Base-by-base conservation (phyloP, 345 rosid species). In the Gossypium longicalyx region DNA sequence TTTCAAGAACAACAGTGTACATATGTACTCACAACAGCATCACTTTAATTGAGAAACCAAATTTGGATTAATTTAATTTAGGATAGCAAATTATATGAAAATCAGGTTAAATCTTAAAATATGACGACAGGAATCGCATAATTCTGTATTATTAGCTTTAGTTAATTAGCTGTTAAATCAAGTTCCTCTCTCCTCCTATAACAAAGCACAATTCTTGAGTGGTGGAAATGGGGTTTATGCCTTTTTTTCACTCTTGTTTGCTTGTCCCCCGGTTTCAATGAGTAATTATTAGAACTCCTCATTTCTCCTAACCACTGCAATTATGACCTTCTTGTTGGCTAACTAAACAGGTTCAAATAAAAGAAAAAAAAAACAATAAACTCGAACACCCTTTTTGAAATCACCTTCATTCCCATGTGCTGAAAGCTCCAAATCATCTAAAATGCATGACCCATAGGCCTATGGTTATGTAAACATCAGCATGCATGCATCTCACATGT, bases 401-500 rank as follows among this genome's bases (percentile, higher is more conserved):
- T 23, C 52, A 48, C 22, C 71, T 34, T 51, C 23, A 27, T 69
- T 27, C 44, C 59, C 72, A 51, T 51, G 60, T 51, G 72, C 23
- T 51, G 59, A 69, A 29, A 69, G 72, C 60, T 51, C 59, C 60
- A 51, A 27, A 51, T 69, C 60, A 51, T 27, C 15, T 16, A 69
- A 27, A 23, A 17, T 69, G 44, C 23, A 27, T 69, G 47, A 27
- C 4, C 72, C 47, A 69, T 51, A 9, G 4, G 16, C 59, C 23
- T 1, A 56, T 16, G 25, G 45, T 67, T n/a, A 47, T 47, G 53
- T 47, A 23, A 67, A 47, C 56, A 67, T 67, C 71, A 67, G 13
- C 56, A 13, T 67, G 38, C 23, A 8, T 49, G 72, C 58, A 69
- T 49, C 72, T 49, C 72, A 68, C 72, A 68, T 67, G 58, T 5